Conservation (phyloP, 1,284 basidiomycete genomes). For the Veloporphyrellus conicus region DNA sequence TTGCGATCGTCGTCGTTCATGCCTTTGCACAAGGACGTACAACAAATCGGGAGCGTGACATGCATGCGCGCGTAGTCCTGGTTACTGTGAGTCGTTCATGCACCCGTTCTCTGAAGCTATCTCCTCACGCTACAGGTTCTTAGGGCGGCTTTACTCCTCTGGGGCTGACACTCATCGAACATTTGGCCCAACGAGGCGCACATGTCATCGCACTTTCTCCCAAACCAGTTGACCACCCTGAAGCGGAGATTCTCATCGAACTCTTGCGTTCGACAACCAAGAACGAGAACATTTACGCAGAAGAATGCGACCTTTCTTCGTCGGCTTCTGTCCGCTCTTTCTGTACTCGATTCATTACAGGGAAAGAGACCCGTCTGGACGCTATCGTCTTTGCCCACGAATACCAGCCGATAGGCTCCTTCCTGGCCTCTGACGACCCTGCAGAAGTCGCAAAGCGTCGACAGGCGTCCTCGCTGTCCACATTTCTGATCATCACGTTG, state of each 20-base stretch:
- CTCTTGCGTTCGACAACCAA: conserved; percentile 62
- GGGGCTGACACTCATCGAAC: conserved; percentile 61
- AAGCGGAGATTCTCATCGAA: conserved; percentile 55
- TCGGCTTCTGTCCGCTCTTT: conserved; percentile 62
- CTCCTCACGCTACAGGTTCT: conserved; percentile 2
- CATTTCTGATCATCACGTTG: conserved; percentile 74
- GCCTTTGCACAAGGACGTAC: conserved; percentile 62
- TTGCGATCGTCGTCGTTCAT: conserved; percentile 45
- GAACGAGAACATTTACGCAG: conserved; percentile 71
- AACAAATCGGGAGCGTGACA: conserved; percentile 65
- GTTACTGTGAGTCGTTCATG: conserved; percentile 53
- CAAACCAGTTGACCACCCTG: conserved; percentile 51
- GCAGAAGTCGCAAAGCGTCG: conserved; percentile 35
- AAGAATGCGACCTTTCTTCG: conserved; percentile 65
- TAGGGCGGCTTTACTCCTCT: conserved; percentile 72
- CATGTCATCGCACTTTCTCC: conserved; percentile 68
- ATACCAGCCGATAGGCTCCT: conserved; percentile 58
- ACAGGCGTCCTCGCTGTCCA: conserved; percentile 53
- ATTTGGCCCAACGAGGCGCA: conserved; percentile 65
- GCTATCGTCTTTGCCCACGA: conserved; percentile 71
- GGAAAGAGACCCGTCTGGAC: conserved; percentile 62
- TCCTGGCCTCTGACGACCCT: conserved; percentile 32
- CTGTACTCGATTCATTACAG: conserved; percentile 60
- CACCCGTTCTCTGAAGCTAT: background rate
- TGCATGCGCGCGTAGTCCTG: conserved; percentile 66